Percentiles rank a stretch among this genome's conserved stretches.
Evolutionary conservation across 306 rosid species (phyloP).

Genomic region (Citrullus mucosospermus): DNA sequence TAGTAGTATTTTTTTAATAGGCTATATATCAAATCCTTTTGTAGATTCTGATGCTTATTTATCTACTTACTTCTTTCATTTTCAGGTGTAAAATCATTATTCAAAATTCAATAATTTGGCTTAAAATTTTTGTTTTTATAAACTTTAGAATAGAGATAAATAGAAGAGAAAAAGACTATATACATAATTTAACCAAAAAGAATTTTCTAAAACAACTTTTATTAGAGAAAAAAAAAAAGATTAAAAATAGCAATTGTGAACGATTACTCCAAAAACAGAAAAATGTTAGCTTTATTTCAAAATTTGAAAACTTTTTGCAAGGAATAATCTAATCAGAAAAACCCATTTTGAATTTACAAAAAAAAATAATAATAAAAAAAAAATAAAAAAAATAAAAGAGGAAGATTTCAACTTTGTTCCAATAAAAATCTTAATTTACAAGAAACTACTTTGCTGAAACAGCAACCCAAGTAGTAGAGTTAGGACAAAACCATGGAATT

Average conservation of each 20-base stretch:
- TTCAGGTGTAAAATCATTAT: no score
- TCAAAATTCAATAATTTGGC: no score
- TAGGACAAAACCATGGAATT: slow-evolving; percentile 8
- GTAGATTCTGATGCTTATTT: no score
- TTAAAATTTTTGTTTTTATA: no score
- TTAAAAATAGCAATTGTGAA: not conserved
- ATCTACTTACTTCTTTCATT: no score
- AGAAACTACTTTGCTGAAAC: not conserved
- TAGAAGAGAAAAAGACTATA: no score
- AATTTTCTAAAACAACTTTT: not conserved
- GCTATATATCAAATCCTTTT: no score
- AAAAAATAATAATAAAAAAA: not conserved
- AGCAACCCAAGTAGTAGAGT: not conserved
- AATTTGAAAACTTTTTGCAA: not conserved
- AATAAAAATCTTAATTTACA: not conserved
- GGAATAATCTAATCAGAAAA: not conserved
- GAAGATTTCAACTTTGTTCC: not conserved
- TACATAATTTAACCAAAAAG: no score
- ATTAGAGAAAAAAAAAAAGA: not conserved
- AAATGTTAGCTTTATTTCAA: not conserved
- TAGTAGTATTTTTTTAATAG: no score
- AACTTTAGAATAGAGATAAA: no score
- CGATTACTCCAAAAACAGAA: not conserved
- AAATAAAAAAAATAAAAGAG: not conserved
- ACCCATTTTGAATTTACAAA: not conserved